Conservation (phyloP, 176 grass and related monocot genomes). For the Oryza coarctata region DNA sequence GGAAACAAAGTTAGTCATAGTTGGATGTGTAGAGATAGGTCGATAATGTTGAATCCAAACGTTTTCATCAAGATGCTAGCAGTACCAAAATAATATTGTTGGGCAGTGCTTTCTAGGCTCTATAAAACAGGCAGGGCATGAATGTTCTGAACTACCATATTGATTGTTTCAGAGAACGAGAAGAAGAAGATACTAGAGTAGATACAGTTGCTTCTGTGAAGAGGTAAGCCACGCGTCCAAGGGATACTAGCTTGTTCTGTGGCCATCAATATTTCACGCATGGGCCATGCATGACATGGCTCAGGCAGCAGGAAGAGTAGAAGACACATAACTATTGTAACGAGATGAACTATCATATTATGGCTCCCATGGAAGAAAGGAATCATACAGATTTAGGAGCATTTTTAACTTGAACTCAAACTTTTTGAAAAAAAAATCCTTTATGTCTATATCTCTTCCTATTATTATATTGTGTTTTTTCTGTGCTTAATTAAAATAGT, state of each 20-base stretch:
- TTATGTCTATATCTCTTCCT: no score
- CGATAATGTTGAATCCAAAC: not conserved
- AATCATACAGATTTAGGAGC: no score
- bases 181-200: no score
- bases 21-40: not conserved
- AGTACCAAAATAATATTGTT: not conserved
- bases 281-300: not conserved
- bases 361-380: no score
- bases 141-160: not conserved
- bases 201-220: not conserved
- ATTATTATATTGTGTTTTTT: no score
- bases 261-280: conserved; percentile 9
- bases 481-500: no score
- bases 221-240: not conserved
- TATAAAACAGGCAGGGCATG: not conserved
- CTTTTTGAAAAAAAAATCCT: no score
- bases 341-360: no score
- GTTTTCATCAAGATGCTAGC: not conserved
- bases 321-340: not conserved
- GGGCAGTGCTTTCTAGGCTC: not conserved
- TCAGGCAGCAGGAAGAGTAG: not conserved
- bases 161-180: not conserved
- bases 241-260: not conserved
- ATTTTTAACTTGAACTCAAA: no score
- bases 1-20: conserved; percentile 9